Evolutionary conservation across 2,329 filamentous ascomycete genomes (phyloP).

Genomic region (Stromatinia cepivora): DNA sequence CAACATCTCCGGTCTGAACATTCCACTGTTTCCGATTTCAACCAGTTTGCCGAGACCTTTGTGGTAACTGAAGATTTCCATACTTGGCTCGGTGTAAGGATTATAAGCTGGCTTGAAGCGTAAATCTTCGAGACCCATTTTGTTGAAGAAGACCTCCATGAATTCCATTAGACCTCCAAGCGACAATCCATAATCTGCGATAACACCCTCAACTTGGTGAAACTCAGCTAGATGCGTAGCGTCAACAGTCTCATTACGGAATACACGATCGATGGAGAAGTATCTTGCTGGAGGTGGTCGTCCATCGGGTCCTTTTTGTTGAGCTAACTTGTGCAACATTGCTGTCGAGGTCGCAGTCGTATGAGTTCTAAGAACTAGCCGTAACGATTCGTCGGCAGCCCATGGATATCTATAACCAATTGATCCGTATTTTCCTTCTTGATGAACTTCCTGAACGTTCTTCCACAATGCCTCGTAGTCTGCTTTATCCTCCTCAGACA

Average conservation of each 20-base stretch:
- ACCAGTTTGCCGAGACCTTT: constrained; percentile 86
- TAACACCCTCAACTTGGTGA: constrained; percentile 98
- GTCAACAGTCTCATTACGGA: constrained; percentile 96
- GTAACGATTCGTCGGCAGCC: constrained; percentile 81
- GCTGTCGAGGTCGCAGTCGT: constrained; percentile 90
- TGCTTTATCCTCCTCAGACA: constrained; percentile 54
- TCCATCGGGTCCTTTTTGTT: constrained; percentile 72
- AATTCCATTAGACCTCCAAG: constrained; percentile 91
- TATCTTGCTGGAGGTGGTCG: constrained; percentile 74
- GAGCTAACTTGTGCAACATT: constrained; percentile 86
- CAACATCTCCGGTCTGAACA: constrained; percentile 98
- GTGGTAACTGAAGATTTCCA: constrained; percentile 98
- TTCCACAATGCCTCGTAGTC: constrained; percentile 88
- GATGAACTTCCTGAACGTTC: constrained; percentile 82
- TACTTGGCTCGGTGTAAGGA: constrained; percentile 90
- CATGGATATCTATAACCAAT: constrained; percentile 97
- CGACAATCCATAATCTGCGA: constrained; percentile 92
- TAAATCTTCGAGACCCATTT: constrained; percentile 86
- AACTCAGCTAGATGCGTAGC: constrained; percentile 97
- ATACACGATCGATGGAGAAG: constrained; percentile 98
- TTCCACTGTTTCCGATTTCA: constrained; percentile 96
- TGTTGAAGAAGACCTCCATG: constrained; percentile 92
- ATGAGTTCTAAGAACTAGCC: constrained; percentile 90
- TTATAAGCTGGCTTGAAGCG: constrained; percentile 98
- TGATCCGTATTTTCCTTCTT: constrained; percentile 89